phyloP scores from a whole-genome alignment of 2,329 filamentous ascomycete species.

The Tolypocladium endophyticum region DNA sequence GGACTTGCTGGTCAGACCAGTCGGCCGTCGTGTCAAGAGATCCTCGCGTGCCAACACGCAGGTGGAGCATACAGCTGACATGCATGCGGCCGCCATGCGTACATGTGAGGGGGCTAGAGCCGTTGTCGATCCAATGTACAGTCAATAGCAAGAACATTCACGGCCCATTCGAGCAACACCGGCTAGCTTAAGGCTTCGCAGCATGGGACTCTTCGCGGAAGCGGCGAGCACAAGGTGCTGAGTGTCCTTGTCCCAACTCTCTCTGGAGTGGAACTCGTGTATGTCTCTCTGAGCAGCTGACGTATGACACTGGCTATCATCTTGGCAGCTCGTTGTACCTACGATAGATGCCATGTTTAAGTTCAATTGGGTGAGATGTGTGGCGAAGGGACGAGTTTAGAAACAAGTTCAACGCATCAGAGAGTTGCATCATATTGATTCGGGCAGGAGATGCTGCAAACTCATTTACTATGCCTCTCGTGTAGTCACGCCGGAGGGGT shows the following conservation, averaged over 20 bases:
- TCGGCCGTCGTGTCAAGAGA: neutral
- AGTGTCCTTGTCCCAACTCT: neutral
- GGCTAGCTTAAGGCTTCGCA: neutral
- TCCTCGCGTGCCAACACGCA: neutral
- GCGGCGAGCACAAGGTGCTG: neutral
- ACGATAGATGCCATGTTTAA: neutral
- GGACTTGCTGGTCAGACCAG: neutral
- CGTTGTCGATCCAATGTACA: neutral
- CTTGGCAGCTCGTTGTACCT: neutral
- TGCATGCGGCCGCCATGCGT: neutral
- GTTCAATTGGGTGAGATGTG: neutral
- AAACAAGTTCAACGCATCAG: neutral
- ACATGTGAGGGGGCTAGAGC: neutral
- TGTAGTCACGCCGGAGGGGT: neutral
- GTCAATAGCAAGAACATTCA: neutral
- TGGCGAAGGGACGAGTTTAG: neutral
- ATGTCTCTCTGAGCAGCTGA: neutral
- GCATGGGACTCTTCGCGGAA: neutral
- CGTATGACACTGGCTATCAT: neutral
- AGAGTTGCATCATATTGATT: neutral
- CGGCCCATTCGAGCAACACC: neutral
- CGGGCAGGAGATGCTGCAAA: neutral
- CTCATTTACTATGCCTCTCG: neutral
- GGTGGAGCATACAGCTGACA: neutral
- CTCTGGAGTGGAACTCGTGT: neutral